phyloP scores from a whole-genome alignment of 768 basidiomycete genomes.

The Lyophyllum atratum region DNA sequence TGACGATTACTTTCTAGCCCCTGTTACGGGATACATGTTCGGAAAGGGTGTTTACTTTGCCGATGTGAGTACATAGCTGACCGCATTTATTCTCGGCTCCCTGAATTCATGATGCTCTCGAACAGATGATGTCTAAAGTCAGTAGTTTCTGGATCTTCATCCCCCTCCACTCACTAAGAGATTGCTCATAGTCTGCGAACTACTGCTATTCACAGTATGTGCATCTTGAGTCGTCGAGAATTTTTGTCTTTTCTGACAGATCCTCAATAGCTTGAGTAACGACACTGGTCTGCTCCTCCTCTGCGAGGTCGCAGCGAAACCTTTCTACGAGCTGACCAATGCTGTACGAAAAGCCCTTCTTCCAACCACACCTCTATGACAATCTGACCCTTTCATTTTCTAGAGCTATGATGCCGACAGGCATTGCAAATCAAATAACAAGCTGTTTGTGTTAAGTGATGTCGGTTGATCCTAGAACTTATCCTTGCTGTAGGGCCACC shows the following conservation, averaged over 20 bases:
- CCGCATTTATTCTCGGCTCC: constrained; percentile 1
- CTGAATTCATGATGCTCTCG: neutral
- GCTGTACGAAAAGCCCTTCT: constrained; percentile 33
- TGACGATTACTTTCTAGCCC: constrained; percentile 33
- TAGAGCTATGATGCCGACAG: constrained; percentile 52
- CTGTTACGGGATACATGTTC: constrained; percentile 64
- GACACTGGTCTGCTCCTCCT: constrained; percentile 56
- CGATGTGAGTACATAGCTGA: constrained; percentile 44
- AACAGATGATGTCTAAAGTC: constrained; percentile 66
- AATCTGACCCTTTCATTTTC: neutral
- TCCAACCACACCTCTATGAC: neutral
- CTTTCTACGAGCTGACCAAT: constrained; percentile 47
- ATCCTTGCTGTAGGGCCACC: constrained; percentile 40
- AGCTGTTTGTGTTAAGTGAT: constrained; percentile 32
- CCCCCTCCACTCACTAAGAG: neutral
- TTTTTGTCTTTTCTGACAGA: constrained; percentile 5
- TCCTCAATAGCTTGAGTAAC: constrained; percentile 43
- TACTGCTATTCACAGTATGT: constrained; percentile 55
- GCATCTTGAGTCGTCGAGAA: neutral
- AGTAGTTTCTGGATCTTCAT: constrained; percentile 9
- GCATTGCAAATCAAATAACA: constrained; percentile 42
- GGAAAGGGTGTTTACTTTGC: constrained; percentile 70
- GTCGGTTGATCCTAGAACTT: neutral
- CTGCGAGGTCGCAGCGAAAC: constrained; percentile 61
- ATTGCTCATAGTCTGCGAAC: constrained; percentile 45